These are phyloP conservation scores for Anacardium occidentale DNA, from an alignment of 345 rosid species.

Conservation along the genomic window DNA sequence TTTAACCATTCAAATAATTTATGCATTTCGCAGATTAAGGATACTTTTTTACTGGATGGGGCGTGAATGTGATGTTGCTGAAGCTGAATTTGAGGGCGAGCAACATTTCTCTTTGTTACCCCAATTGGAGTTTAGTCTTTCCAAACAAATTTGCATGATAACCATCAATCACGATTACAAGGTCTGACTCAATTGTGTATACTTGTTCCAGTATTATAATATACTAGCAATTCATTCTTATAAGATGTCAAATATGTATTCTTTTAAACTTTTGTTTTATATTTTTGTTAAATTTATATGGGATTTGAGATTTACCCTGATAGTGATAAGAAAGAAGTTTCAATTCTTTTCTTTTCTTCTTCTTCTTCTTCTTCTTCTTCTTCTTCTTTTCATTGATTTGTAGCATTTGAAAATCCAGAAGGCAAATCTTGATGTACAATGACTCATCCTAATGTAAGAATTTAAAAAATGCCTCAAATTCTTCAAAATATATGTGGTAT, in stretches of 20 bases:
- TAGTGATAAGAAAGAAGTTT: no score
- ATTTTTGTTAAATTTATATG: no score
- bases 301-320: no score
- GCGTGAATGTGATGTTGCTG: conserved; percentile 4
- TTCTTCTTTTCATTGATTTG: not conserved
- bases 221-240: no score
- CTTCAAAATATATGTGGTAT: not conserved
- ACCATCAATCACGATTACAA: not conserved
- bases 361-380: no score
- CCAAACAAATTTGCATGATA: not conserved
- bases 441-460: not conserved
- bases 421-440: not conserved
- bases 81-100: not conserved
- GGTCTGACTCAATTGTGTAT: not conserved
- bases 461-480: not conserved
- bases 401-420: not conserved
- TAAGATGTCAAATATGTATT: no score
- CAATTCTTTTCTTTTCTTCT: no score
- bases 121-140: not conserved
- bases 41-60: conserved; percentile 11
- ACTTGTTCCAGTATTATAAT: no score
- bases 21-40: conserved; percentile 7
- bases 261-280: no score
- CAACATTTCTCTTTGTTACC: not conserved
- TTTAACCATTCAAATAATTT: not conserved